A percentile compares a stretch with the other conserved stretches of the same genome.
These are phyloP conservation scores for Trichoderma sp. DNA, from an alignment of 2,329 filamentous ascomycete genomes.

Conservation along the genomic window DNA sequence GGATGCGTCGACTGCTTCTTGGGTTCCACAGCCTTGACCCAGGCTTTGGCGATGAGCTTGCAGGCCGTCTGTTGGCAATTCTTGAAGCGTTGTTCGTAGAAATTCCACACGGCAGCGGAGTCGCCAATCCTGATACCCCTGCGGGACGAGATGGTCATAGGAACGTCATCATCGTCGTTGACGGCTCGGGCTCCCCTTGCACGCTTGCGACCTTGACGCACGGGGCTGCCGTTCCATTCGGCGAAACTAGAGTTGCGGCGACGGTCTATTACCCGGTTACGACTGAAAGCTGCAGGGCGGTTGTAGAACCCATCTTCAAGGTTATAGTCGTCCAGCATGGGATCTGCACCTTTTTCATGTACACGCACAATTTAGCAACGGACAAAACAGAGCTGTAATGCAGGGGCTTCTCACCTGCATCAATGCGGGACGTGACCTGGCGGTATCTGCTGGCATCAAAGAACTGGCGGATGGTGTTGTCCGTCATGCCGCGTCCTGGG, in stretches of 20 bases:
- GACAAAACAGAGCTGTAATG: neutral
- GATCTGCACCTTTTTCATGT: slow-evolving; percentile 37
- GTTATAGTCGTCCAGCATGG: slow-evolving; percentile 41
- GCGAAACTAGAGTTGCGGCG: slow-evolving; percentile 40
- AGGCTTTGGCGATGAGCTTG: slow-evolving; percentile 73
- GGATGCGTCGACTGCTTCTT: slow-evolving; percentile 77
- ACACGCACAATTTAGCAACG: neutral
- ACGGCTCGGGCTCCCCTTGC: slow-evolving; percentile 42
- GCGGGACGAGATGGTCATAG: slow-evolving; percentile 45
- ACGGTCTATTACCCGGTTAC: slow-evolving; percentile 37
- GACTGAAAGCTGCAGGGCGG: slow-evolving; percentile 34
- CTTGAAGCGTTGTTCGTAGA: slow-evolving; percentile 64
- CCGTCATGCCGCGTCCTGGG: slow-evolving; percentile 44
- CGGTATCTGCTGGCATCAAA: slow-evolving; percentile 51
- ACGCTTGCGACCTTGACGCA: slow-evolving; percentile 39
- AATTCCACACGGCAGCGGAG: slow-evolving; percentile 56
- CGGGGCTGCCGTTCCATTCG: slow-evolving; percentile 39
- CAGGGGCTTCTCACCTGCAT: slow-evolving; percentile 42
- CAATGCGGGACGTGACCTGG: slow-evolving; percentile 43
- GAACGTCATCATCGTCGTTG: slow-evolving; percentile 47
- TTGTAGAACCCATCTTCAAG: slow-evolving; percentile 36
- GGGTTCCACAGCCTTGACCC: slow-evolving; percentile 74
- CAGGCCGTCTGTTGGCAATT: slow-evolving; percentile 70
- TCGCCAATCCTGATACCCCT: slow-evolving; percentile 57
- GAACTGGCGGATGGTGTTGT: slow-evolving; percentile 48